Percentiles rank a stretch among this genome's conserved stretches.
These are phyloP conservation scores for Aphanoascus verrucosus DNA, from an alignment of 2,329 filamentous ascomycete genomes.

Conservation along the genomic window DNA sequence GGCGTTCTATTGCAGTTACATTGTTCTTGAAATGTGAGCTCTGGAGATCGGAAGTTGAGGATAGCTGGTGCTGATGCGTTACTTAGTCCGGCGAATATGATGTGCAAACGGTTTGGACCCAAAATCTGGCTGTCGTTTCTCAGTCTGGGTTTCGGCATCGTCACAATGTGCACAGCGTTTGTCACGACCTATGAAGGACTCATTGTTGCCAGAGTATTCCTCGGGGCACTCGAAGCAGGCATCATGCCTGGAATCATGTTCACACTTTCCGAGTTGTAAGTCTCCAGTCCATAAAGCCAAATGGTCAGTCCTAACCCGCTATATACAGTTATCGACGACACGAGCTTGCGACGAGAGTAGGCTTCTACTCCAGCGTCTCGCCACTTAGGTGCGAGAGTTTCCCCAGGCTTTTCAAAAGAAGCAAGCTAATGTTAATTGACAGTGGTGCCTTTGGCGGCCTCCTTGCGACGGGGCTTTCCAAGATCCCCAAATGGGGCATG, in stretches of 20 bases:
- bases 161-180: conserved; percentile 9
- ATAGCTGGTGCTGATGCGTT: background rate
- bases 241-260: conserved; percentile 10
- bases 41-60: background rate
- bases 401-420: background rate
- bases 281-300: background rate
- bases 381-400: background rate
- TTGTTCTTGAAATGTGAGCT: conserved; percentile 10
- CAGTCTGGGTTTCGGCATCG: conserved; percentile 6
- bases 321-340: conserved; percentile 5
- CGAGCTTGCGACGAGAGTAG: conserved; percentile 9
- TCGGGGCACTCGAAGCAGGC: conserved; percentile 6
- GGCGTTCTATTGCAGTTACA: conserved; percentile 6
- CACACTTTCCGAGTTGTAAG: conserved; percentile 9
- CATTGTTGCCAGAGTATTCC: background rate
- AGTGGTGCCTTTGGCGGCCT: conserved; percentile 50
- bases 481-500: conserved; percentile 9
- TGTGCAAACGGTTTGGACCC: conserved; percentile 8
- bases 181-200: conserved; percentile 7
- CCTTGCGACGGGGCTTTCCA: conserved; percentile 36
- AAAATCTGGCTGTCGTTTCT: conserved; percentile 10
- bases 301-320: background rate
- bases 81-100: conserved; percentile 6
- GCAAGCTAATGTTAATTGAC: background rate
- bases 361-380: conserved; percentile 4